phyloP scores from a whole-genome alignment of 345 rosid species.

The Lumnitzera littorea region DNA sequence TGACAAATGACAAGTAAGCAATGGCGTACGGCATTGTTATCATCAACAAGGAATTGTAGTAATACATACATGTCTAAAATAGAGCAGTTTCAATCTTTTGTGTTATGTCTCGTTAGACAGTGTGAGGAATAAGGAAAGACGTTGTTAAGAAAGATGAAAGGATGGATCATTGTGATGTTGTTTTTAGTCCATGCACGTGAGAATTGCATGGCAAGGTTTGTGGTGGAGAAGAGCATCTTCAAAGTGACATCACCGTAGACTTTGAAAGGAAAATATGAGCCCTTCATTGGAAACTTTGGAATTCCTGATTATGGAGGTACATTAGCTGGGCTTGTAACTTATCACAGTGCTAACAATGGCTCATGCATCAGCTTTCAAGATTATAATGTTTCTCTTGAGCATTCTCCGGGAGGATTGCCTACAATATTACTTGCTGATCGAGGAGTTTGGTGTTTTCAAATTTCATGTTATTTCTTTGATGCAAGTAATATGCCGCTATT shows the following conservation, averaged over 20 bases:
- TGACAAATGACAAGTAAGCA: too few species aligned
- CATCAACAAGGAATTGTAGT: too few species aligned
- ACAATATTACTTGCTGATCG: conserved; percentile 58
- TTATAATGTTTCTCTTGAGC: conserved; percentile 28
- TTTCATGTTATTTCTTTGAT: background rate
- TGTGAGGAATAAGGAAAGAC: background rate
- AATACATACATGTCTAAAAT: conserved; percentile 1
- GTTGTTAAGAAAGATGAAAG: conserved; percentile 40
- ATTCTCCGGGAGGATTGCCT: conserved; percentile 41
- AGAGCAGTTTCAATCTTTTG: background rate
- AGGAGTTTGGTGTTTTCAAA: conserved; percentile 33
- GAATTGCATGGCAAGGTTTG: conserved; percentile 54
- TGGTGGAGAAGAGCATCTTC: conserved; percentile 78
- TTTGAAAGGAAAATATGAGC: conserved; percentile 46
- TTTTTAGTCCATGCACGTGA: conserved; percentile 36
- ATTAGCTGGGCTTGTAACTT: conserved; percentile 43
- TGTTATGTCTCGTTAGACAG: background rate
- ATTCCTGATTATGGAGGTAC: conserved; percentile 71
- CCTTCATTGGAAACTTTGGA: conserved; percentile 71
- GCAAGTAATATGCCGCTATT: background rate
- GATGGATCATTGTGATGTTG: conserved; percentile 27
- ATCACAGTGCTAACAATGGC: conserved; percentile 41
- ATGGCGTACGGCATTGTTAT: too few species aligned
- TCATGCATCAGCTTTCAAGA: conserved; percentile 43
- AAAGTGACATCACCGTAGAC: conserved; percentile 48